These are phyloP conservation scores for Aspergillus pseudoviridinutans DNA, from an alignment of 2,329 filamentous ascomycete species.

Conservation along the genomic window DNA sequence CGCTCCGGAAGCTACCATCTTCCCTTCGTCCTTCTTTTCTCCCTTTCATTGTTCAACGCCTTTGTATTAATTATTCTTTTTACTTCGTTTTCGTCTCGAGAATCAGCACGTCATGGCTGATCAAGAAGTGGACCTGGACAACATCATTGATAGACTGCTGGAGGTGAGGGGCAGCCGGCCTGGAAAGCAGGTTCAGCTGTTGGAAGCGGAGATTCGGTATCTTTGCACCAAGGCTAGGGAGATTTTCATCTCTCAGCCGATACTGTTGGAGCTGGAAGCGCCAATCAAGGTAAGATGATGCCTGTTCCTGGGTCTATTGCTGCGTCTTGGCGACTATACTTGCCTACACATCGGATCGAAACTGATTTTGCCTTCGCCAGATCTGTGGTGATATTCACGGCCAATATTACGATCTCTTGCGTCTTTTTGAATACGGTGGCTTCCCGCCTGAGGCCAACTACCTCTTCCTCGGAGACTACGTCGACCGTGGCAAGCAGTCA, in stretches of 20 bases:
- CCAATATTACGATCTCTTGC: constrained; percentile 96
- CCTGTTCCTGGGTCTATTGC: not conserved
- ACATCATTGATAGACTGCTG: constrained; percentile 96
- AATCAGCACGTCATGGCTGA: constrained; percentile 62
- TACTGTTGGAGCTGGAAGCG: constrained; percentile 93
- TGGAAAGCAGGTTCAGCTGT: constrained; percentile 95
- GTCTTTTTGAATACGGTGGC: constrained; percentile 96
- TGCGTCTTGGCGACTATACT: not conserved
- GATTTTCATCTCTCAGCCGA: constrained; percentile 99
- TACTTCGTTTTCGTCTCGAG: constrained; percentile 25
- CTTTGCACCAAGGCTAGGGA: constrained; percentile 98
- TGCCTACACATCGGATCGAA: not conserved
- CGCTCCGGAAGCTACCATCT: constrained; percentile 28
- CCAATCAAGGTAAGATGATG: constrained; percentile 82
- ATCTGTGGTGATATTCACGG: constrained; percentile 99
- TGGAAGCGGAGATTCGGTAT: constrained; percentile 93
- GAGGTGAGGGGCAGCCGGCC: constrained; percentile 97
- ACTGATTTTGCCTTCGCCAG: constrained; percentile 47
- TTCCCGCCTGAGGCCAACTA: constrained; percentile 99
- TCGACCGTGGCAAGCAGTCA: constrained; percentile 98
- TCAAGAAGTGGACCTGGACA: constrained; percentile 94
- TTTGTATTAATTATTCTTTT: constrained; percentile 18
- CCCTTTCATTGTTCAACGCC: constrained; percentile 16
- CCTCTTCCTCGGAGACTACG: constrained; percentile 98
- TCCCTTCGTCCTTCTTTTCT: constrained; percentile 23